phyloP scores from a whole-genome alignment of 1,284 basidiomycete genomes.

The Pterulicium gracile region DNA sequence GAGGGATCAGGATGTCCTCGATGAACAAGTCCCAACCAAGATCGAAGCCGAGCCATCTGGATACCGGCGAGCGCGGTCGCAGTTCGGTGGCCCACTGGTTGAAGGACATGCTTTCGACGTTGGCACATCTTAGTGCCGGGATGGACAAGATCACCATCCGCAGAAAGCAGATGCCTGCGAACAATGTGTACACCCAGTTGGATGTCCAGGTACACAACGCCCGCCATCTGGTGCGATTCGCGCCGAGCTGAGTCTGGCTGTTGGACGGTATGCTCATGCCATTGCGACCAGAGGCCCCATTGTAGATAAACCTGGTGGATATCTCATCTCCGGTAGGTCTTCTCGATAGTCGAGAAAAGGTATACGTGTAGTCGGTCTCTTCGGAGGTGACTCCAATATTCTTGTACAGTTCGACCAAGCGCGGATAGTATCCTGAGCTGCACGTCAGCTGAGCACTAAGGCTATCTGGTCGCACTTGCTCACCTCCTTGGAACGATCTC shows the following conservation, averaged over 20 bases:
- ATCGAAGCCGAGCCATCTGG: conserved; percentile 31
- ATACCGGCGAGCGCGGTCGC: conserved; percentile 27
- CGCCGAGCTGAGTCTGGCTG: conserved; percentile 19
- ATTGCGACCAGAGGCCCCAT: conserved; percentile 45
- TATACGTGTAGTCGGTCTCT: conserved; percentile 52
- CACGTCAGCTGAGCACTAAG: too few relatives aligned
- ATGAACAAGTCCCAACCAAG: conserved; percentile 43
- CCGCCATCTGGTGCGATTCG: conserved; percentile 5
- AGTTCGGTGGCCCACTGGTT: conserved; percentile 34
- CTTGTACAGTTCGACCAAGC: conserved; percentile 53
- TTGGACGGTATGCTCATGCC: conserved; percentile 42
- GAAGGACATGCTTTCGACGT: conserved; percentile 27
- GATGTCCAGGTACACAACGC: neutral
- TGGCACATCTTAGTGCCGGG: conserved; percentile 29
- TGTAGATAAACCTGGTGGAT: conserved; percentile 48
- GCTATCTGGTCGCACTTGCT: too few relatives aligned
- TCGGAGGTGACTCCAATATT: conserved; percentile 42
- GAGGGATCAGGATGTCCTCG: conserved; percentile 40
- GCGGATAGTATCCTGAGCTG: conserved; percentile 65
- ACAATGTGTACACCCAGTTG: neutral
- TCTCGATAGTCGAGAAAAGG: conserved; percentile 28
- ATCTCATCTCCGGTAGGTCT: conserved; percentile 17
- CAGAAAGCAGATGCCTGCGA: conserved; percentile 32
- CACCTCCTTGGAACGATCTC: conserved; percentile 70
- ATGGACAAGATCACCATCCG: conserved; percentile 41